Base-by-base conservation (phyloP, 139 green algal species). In the Chlamydomonas sphaeroides region DNA sequence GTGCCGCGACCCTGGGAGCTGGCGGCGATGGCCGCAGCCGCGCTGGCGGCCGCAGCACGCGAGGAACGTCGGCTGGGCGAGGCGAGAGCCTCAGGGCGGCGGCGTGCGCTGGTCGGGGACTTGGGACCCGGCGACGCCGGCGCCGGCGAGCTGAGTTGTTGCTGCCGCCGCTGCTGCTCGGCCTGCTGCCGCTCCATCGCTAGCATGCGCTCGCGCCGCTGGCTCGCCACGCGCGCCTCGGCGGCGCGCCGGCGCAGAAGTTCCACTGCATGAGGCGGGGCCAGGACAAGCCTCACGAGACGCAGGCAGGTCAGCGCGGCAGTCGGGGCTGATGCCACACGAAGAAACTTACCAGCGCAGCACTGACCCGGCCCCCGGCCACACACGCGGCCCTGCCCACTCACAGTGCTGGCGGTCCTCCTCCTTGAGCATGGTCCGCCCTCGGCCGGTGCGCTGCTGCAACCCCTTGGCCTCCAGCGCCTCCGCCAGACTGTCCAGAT, bases 241-340 rank as follows among this genome's bases (percentile, higher is more conserved):
- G 25, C 62, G 23, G 75, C 75, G 1, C 75, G 75, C 10, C 59
- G 61, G 3, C 61, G 59, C 1, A 73, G 42, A 41, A 65, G 20
- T 62, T 82, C 75, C 25, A 82, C 75, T 82, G 75, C 42, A 48
- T 10, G 45, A n/a, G n/a, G n/a, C n/a, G n/a, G n/a, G n/a, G n/a
- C n/a, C n/a, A n/a, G n/a, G n/a, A n/a, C n/a, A n/a, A n/a, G n/a
- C n/a, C n/a, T n/a, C n/a, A n/a, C n/a, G n/a, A n/a, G n/a, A n/a
- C n/a, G n/a, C n/a, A n/a, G n/a, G n/a, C n/a, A n/a, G n/a, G n/a
- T n/a, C n/a, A n/a, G n/a, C n/a, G n/a, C n/a, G n/a, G n/a, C n/a
- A n/a, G n/a, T n/a, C n/a, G n/a, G n/a, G n/a, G n/a, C n/a, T n/a
- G n/a, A n/a, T n/a, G n/a, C n/a, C n/a, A n/a, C n/a, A n/a, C n/a